Evolutionary conservation across 2,329 filamentous ascomycete genomes (phyloP), one percentile per base, ranked within the genome.

Genomic region (Epicoccum nigrum): DNA sequence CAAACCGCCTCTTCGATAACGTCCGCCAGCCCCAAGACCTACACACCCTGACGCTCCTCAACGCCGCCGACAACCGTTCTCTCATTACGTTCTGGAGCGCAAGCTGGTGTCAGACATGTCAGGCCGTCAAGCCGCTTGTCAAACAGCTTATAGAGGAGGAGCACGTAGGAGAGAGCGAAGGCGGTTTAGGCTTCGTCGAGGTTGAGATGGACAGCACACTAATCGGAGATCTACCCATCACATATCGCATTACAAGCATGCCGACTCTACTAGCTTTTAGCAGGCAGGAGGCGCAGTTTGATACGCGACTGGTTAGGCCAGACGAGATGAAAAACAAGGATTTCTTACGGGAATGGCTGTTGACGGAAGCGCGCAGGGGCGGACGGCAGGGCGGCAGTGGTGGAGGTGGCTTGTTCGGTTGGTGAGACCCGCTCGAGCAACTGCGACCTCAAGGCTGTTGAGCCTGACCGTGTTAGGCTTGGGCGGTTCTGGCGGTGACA

Each of bases 71-170:
- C 11, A 73, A 76, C 33, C 67, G 70, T 7, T 71, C 78, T 0
- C 63, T 82, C 0, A 72, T 81, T 35, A 81, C 79, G 0, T 64
- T 81, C 9, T 82, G 79, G 79, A 78, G 73, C 32, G 76, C 79
- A 2, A 74, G 74, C 3, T 81, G 77, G 76, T 78, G 76, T 54
- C 62, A 69, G 1, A 75, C 74, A 4, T 80, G 77, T 62, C 71
- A 74, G 19, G 61, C 66, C 8, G 67, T 80, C 4, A 71, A 73
- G 8, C 77, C 78, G 1, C 54, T 80, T 4, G 43, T 81, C 8
- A 65, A 63, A n/a, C 55, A 65, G 2, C 59, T 81, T 27, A 71
- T 81, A 21, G 70, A 76, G 43, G 66, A 74, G 23, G 76, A 78
- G 34, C 68, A 74, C 1, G 60, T 77, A 0, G 79, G 79, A 1